Percentiles rank a stretch among this genome's conserved stretches.
Evolutionary conservation across 2,329 filamentous ascomycete species (phyloP).

Genomic region (Xylariaceae sp.): DNA sequence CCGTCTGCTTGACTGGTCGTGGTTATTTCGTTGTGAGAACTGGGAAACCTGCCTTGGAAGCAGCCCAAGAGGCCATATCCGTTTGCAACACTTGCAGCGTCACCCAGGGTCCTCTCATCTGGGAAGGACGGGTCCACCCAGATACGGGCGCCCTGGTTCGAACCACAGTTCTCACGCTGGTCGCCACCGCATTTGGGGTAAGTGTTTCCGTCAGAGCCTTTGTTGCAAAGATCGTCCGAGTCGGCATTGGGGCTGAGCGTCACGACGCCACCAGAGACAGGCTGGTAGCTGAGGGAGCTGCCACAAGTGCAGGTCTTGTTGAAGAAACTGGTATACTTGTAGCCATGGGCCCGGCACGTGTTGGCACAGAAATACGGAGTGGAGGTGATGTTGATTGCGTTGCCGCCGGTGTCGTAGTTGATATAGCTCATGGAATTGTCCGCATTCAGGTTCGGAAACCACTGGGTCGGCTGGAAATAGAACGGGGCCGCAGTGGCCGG

Average conservation of each 20-base stretch:
- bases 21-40: conserved; percentile 1
- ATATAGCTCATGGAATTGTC: conserved; percentile 20
- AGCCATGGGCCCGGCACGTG: conserved; percentile 26
- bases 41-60: conserved; percentile 20
- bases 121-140: conserved; percentile 27
- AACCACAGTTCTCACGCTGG: conserved; percentile 24
- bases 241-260: neutral
- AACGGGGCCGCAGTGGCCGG: conserved; percentile 7
- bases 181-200: conserved; percentile 24
- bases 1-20: conserved; percentile 1
- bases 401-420: conserved; percentile 18
- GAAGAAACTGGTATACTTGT: conserved; percentile 21
- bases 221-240: conserved; percentile 8
- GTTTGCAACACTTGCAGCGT: conserved; percentile 1
- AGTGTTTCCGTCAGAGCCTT: neutral
- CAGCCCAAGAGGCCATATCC: conserved; percentile 26
- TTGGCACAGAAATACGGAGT: conserved; percentile 23
- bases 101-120: conserved; percentile 5
- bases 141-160: conserved; percentile 18
- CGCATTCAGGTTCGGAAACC: conserved; percentile 2
- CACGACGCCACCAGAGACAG: neutral
- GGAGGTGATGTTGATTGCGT: conserved; percentile 22
- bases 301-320: conserved; percentile 24
- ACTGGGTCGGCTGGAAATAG: conserved; percentile 14
- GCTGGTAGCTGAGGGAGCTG: conserved; percentile 15